phyloP scores from a whole-genome alignment of 345 rosid genomes.

The Salix dunnii region DNA sequence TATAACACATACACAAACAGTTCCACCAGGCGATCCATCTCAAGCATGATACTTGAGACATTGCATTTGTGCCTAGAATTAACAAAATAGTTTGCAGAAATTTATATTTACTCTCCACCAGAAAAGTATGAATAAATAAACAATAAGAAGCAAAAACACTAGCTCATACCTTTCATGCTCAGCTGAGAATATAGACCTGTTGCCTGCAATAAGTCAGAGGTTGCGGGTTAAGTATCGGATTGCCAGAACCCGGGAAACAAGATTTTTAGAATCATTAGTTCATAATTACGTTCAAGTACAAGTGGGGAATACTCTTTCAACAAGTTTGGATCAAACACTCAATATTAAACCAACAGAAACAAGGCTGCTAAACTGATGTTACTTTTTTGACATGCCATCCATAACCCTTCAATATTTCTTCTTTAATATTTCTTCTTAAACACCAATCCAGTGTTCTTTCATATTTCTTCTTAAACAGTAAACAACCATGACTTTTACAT shows the following conservation, averaged over 20 bases:
- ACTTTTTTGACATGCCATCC: no score
- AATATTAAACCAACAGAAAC: no score
- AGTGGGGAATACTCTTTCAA: no score
- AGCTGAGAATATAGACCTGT: constrained; percentile 52
- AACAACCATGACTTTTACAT: no score
- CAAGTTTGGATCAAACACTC: no score
- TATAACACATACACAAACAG: constrained; percentile 49
- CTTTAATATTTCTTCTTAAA: no score
- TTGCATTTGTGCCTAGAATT: constrained; percentile 40
- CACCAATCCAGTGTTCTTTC: no score
- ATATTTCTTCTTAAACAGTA: no score
- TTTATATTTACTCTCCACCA: background rate
- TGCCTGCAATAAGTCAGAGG: constrained; percentile 63
- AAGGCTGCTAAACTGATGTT: no score
- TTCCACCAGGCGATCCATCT: constrained; percentile 61
- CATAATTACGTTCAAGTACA: background rate
- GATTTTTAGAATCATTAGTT: background rate
- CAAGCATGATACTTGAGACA: constrained; percentile 51
- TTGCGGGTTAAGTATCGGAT: constrained; percentile 64
- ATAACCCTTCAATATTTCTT: no score
- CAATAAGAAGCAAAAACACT: background rate
- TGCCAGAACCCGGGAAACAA: constrained; percentile 52
- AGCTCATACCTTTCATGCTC: constrained; percentile 49
- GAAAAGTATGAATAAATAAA: background rate
- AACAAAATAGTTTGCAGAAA: background rate